These are phyloP conservation scores for Candida boidinii DNA, from an alignment of 805 yeast species.

Conservation along the genomic window DNA sequence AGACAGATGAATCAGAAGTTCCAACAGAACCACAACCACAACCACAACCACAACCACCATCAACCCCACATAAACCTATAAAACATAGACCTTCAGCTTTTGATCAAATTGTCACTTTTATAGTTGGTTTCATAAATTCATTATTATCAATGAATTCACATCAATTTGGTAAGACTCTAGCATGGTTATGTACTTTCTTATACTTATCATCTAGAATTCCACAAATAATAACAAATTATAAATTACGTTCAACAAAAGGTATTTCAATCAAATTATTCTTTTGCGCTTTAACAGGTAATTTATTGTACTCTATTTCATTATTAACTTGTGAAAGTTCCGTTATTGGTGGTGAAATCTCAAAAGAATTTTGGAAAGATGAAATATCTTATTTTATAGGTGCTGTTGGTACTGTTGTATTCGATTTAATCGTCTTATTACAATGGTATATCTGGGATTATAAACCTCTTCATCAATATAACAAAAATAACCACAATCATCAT, in stretches of 20 bases:
- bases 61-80: no score
- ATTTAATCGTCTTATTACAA: slow-evolving; percentile 35
- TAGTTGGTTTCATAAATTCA: slow-evolving; percentile 9
- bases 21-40: no score
- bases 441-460: slow-evolving; percentile 24
- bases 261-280: slow-evolving; percentile 40
- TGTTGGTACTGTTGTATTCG: slow-evolving; percentile 43
- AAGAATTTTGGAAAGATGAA: slow-evolving; percentile 31
- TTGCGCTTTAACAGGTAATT: slow-evolving; percentile 41
- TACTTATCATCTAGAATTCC: slow-evolving; percentile 45
- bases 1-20: no score
- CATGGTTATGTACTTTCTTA: slow-evolving; percentile 44
- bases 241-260: slow-evolving; percentile 40
- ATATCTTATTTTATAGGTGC: slow-evolving; percentile 40
- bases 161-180: slow-evolving; percentile 25
- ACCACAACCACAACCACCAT: no score
- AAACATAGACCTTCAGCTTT: slow-evolving; percentile 1
- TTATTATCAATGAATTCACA: slow-evolving; percentile 8
- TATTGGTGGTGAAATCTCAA: slow-evolving; percentile 21
- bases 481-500: no score
- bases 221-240: slow-evolving; percentile 38
- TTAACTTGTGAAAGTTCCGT: slow-evolving; percentile 34
- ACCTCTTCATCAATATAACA: slow-evolving; percentile 4
- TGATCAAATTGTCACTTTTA: background rate
- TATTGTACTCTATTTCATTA: slow-evolving; percentile 40